Conservation (phyloP, 805 yeast species). For the Spencermartinsiella europaea region DNA sequence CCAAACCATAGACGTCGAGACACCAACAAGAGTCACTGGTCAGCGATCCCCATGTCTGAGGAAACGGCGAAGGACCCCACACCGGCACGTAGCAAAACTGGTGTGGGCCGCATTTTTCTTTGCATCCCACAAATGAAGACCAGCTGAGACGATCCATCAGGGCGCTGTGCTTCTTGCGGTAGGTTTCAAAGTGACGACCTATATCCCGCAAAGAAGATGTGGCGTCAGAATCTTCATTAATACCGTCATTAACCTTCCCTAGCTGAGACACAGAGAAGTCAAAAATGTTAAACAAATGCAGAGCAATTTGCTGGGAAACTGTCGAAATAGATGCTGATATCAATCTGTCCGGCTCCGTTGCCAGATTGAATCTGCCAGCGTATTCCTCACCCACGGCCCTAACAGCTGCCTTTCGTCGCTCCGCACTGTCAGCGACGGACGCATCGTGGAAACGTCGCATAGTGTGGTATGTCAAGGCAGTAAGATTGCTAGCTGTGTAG, state of each 20-base stretch:
- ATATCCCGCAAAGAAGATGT: too few relatives aligned
- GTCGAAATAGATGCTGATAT: constrained; percentile 8
- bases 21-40: not conserved
- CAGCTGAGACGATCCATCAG: constrained; percentile 3
- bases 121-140: constrained; percentile 10
- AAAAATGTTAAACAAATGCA: not conserved
- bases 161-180: not conserved
- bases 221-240: too few relatives aligned
- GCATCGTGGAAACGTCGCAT: constrained; percentile 4
- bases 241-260: not conserved
- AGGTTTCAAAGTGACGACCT: too few relatives aligned
- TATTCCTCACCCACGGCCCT: constrained; percentile 7
- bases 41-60: not conserved
- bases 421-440: not conserved
- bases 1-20: not conserved
- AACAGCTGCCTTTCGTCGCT: not conserved
- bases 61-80: constrained; percentile 14
- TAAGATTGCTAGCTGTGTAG: constrained; percentile 3
- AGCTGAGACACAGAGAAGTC: constrained; percentile 7
- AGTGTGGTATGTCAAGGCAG: constrained; percentile 7
- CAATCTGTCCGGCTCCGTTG: constrained; percentile 7
- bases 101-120: constrained; percentile 3
- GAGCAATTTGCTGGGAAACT: constrained; percentile 2
- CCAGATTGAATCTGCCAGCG: not conserved
- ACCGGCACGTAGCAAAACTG: constrained; percentile 11